Conservation (phyloP, 371 early-diverging fungal species). For the Haplosporangium sp. region DNA sequence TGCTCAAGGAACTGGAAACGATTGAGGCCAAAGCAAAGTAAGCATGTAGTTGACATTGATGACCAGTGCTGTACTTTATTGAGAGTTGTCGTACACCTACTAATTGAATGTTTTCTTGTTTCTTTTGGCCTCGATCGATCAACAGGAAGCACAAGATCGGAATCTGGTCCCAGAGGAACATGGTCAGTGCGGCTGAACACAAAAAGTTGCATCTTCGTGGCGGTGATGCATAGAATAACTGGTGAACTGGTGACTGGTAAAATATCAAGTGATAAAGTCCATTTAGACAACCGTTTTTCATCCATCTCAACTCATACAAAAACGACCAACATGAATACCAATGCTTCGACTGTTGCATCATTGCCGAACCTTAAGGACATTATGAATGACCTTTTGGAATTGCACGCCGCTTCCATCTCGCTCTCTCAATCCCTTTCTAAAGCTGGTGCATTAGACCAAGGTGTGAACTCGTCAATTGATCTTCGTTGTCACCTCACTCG, state of each 20-base stretch:
- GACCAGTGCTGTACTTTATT: neutral
- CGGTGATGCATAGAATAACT: no score
- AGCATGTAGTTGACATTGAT: constrained; percentile 15
- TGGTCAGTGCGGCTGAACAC: constrained; percentile 55
- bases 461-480: constrained; percentile 2
- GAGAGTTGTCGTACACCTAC: no score
- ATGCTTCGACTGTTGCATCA: constrained; percentile 15
- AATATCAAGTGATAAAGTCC: neutral
- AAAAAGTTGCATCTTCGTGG: constrained; percentile 51
- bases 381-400: constrained; percentile 24
- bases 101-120: no score
- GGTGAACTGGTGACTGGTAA: no score
- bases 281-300: neutral
- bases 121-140: neutral
- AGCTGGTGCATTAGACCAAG: constrained; percentile 3
- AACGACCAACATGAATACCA: constrained; percentile 4
- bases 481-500: neutral
- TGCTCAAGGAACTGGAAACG: constrained; percentile 58
- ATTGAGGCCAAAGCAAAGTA: constrained; percentile 72
- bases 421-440: constrained; percentile 20
- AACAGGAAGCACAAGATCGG: constrained; percentile 41
- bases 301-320: neutral
- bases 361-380: constrained; percentile 39
- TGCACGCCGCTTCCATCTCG: constrained; percentile 34
- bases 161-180: constrained; percentile 56